These are phyloP conservation scores for Pseudomicrostroma phylloplanum DNA, from an alignment of 1,284 basidiomycete genomes.

Conservation along the genomic window DNA sequence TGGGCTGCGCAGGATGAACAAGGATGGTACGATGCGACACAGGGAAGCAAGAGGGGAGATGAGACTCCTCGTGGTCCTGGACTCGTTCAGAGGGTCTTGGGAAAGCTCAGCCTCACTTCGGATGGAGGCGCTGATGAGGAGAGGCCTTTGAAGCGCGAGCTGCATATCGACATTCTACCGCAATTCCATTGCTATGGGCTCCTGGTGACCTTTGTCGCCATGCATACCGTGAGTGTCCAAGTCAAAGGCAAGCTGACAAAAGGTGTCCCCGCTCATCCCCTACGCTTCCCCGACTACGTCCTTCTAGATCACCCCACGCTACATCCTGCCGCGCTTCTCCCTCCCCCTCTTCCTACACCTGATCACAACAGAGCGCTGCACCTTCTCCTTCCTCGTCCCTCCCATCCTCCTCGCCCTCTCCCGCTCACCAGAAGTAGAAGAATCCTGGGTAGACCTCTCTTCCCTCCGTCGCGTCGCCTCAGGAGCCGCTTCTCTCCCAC, in stretches of 20 bases:
- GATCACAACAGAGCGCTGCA: slow-evolving; percentile 33
- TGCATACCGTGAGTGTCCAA: slow-evolving; percentile 30
- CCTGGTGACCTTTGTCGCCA: slow-evolving; percentile 35
- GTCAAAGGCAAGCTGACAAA: not conserved
- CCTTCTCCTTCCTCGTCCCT: slow-evolving; percentile 48
- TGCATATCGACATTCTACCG: slow-evolving; percentile 44
- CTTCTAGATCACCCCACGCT: slow-evolving; percentile 27
- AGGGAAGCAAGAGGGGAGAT: not conserved
- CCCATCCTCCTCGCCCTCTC: slow-evolving; percentile 46
- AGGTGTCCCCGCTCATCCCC: not conserved
- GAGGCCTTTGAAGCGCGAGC: slow-evolving; percentile 15
- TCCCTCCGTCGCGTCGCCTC: slow-evolving; percentile 40
- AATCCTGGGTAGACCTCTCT: slow-evolving; percentile 30
- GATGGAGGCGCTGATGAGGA: not conserved
- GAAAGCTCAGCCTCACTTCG: not conserved
- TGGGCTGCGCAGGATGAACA: not conserved
- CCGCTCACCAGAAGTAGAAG: slow-evolving; percentile 30
- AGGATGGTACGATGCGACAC: slow-evolving; percentile 14
- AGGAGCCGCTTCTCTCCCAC: slow-evolving; percentile 38
- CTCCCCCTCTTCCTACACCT: slow-evolving; percentile 38
- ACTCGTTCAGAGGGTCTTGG: slow-evolving; percentile 31
- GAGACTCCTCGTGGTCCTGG: slow-evolving; percentile 53
- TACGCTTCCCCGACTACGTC: not conserved
- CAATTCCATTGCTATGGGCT: slow-evolving; percentile 50
- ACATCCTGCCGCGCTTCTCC: slow-evolving; percentile 36